Evolutionary conservation across 2,329 filamentous ascomycete genomes (phyloP).

Genomic region (Phaeosphaeriaceae sp.): DNA sequence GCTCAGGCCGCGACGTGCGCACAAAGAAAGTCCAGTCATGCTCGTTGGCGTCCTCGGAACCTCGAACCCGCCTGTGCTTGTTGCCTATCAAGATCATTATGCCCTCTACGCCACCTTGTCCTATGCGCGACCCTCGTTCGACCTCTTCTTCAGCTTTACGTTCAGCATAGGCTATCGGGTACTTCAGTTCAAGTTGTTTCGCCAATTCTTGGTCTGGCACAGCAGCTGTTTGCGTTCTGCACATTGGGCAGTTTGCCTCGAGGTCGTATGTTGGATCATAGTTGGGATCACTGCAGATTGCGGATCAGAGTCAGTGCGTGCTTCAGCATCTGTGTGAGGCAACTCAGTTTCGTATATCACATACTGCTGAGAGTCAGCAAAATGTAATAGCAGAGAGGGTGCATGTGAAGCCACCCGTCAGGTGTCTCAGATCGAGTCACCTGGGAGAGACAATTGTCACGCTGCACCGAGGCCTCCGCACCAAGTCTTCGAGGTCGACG

Average conservation of each 20-base stretch:
- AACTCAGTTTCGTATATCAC: no score
- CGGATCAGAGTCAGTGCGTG: no score
- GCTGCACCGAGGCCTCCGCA: no score
- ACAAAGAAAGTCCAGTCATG: conserved; percentile 59
- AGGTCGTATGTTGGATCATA: conserved; percentile 38
- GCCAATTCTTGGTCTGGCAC: conserved; percentile 32
- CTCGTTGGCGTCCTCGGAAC: conserved; percentile 36
- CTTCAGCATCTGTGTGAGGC: no score
- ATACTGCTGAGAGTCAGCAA: no score
- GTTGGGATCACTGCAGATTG: conserved; percentile 30
- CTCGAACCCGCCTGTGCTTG: conserved; percentile 42
- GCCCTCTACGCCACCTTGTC: conserved; percentile 43
- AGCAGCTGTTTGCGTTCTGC: conserved; percentile 50
- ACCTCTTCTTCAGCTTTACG: conserved; percentile 45
- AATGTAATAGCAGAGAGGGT: no score
- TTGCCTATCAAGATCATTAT: conserved; percentile 56
- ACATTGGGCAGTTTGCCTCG: conserved; percentile 56
- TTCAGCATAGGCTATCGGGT: conserved; percentile 46
- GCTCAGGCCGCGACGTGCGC: conserved; percentile 50
- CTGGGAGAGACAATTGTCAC: no score
- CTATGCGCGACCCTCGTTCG: conserved; percentile 29
- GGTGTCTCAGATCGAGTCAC: no score
- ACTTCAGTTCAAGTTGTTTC: conserved; percentile 39
- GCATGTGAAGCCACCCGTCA: no score
- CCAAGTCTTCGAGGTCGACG: conserved; percentile 49